Evolutionary conservation across 2,329 filamentous ascomycete species (phyloP), one percentile per base, ranked within the genome.

Genomic region (Diaporthe batatas): DNA sequence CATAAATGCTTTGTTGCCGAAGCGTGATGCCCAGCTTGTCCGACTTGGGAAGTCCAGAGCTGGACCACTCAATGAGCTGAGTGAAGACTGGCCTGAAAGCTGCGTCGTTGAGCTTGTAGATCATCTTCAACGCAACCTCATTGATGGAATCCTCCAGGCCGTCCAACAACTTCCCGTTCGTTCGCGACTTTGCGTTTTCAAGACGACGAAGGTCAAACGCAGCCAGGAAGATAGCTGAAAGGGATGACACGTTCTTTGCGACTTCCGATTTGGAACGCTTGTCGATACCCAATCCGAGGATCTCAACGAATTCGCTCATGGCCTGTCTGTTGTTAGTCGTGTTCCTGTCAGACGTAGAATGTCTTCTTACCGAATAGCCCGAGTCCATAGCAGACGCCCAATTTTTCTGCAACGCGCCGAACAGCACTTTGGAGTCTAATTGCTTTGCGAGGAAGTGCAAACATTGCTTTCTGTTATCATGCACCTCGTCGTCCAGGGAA

Each of bases 81-180:
- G 91, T 88, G 84, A 98, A 99, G 75, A 99, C 91, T 0, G 96
- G 97, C 16, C 95, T 89, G 90, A 99, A 99, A 0, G 93, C 91
- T 0, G 93, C 92, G 80, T 99, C 96, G 83, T 98, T 98, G 75
- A 99, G 89, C 86, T 98, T 98, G 86, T 97, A 94, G 70, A 98
- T 93, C 91, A 98, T 96, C 82, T 94, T 93, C 73, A 99, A 89
- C 0, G 92, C 90, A 16, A 93, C 90, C 12, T 92, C 89, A 79
- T 94, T 92, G 76, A 94, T 79, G 14, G 86, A 85, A 2, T 85
- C 83, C 79, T 97, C 94, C 16, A 94, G 85, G 54, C 87, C 85
- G 18, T 87, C 82, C 21, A 86, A 79, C 47, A 75, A 78, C 54
- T 85, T 81, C 14, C 78, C 77, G 70, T 78, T 77, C 71, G 79